Evolutionary conservation across 768 basidiomycete species (phyloP).

Genomic region (Russula sp.): DNA sequence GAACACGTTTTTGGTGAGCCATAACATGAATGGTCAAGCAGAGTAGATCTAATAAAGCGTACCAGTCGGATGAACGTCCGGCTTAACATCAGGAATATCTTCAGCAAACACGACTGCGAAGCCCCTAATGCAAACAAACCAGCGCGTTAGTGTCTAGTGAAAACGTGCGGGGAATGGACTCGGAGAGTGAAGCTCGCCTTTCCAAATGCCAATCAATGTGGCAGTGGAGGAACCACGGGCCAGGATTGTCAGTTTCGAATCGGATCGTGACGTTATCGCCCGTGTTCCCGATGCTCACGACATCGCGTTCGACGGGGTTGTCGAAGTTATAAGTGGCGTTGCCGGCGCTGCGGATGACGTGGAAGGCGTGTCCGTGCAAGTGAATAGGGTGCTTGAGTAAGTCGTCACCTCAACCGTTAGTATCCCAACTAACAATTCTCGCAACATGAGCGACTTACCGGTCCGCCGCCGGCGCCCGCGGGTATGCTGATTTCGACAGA

Average conservation of each 20-base stretch:
- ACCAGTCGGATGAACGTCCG: not conserved
- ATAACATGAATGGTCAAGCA: not conserved
- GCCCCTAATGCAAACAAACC: not conserved
- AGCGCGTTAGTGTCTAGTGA: not conserved
- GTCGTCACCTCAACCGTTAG: not conserved
- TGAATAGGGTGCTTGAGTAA: slow-evolving; percentile 16
- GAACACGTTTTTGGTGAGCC: not conserved
- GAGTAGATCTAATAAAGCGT: not conserved
- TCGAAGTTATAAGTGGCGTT: slow-evolving; percentile 26
- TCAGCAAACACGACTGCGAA: slow-evolving; percentile 11
- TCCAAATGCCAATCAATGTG: slow-evolving; percentile 16
- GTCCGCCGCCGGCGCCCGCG: slow-evolving; percentile 6
- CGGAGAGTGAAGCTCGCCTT: not conserved
- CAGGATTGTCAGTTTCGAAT: slow-evolving; percentile 33
- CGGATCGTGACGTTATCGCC: slow-evolving; percentile 28
- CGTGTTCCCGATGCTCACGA: slow-evolving; percentile 7
- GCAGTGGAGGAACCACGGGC: slow-evolving; percentile 14
- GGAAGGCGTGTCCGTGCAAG: slow-evolving; percentile 27
- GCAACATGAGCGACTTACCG: not conserved
- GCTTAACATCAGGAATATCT: not conserved
- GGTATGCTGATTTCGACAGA: slow-evolving; percentile 15
- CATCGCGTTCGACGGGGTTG: slow-evolving; percentile 28
- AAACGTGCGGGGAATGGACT: not conserved
- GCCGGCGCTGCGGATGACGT: slow-evolving; percentile 14
- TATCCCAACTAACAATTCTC: not conserved